These are phyloP conservation scores for Russula dissimulans DNA, from an alignment of 768 basidiomycete genomes.

Conservation along the genomic window DNA sequence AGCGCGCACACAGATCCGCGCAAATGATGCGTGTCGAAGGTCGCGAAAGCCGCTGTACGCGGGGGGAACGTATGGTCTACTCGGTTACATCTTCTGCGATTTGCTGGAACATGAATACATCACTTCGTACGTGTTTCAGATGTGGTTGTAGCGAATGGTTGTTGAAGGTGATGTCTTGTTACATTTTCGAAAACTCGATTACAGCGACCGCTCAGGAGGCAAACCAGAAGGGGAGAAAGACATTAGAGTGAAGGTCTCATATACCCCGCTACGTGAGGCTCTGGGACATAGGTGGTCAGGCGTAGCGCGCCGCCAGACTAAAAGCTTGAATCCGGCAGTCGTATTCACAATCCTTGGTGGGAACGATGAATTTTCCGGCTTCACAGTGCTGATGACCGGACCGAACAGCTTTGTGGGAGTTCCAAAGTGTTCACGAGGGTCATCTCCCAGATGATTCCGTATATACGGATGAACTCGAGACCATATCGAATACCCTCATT, in stretches of 20 bases:
- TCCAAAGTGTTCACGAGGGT: slow-evolving; percentile 49
- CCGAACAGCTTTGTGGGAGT: slow-evolving; percentile 71
- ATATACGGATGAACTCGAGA: slow-evolving; percentile 47
- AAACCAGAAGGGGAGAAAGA: slow-evolving; percentile 47
- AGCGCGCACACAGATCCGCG: slow-evolving; percentile 44
- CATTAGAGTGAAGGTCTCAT: slow-evolving; percentile 51
- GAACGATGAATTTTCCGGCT: background rate
- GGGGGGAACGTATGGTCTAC: slow-evolving; percentile 84
- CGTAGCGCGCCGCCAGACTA: slow-evolving; percentile 67
- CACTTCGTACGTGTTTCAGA: slow-evolving; percentile 50
- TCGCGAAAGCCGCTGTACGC: slow-evolving; percentile 76
- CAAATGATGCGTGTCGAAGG: slow-evolving; percentile 75
- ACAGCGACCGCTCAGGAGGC: slow-evolving; percentile 54
- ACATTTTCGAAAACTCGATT: background rate
- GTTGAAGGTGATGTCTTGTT: slow-evolving; percentile 1
- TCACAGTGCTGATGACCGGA: background rate
- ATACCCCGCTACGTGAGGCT: slow-evolving; percentile 53
- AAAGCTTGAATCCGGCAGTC: slow-evolving; percentile 69
- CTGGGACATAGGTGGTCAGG: slow-evolving; percentile 59
- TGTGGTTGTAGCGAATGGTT: background rate
- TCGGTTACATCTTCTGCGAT: slow-evolving; percentile 94
- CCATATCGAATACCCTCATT: slow-evolving; percentile 56
- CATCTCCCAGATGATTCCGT: slow-evolving; percentile 44
- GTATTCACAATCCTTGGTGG: slow-evolving; percentile 68
- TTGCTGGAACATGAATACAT: slow-evolving; percentile 82